phyloP scores from a whole-genome alignment of 1,284 basidiomycete species.

The Takashimella koratensis region DNA sequence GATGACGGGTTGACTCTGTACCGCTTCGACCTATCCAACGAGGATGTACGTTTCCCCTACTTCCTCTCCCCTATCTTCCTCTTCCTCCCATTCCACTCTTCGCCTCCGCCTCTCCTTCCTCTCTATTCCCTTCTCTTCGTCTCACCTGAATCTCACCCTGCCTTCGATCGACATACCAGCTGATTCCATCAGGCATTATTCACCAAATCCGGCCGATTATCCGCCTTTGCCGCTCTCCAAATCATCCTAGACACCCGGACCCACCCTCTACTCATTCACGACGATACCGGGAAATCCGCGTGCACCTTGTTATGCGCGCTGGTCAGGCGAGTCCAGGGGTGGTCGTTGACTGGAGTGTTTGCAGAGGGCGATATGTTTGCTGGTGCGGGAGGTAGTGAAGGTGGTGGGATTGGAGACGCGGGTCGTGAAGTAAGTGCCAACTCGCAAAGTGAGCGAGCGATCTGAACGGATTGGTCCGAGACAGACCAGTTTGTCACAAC shows the following conservation, averaged over 20 bases:
- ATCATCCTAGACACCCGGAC: slow-evolving; percentile 39
- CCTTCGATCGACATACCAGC: too few relatives aligned
- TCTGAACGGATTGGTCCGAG: too few relatives aligned
- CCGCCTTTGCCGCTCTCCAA: slow-evolving; percentile 18
- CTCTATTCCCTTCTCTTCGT: slow-evolving; percentile 1
- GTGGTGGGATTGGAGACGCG: slow-evolving; percentile 40
- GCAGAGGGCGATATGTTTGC: slow-evolving; percentile 47
- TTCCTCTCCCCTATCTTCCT: neutral
- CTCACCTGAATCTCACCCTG: neutral
- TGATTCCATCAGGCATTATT: slow-evolving; percentile 23
- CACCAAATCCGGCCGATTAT: slow-evolving; percentile 13
- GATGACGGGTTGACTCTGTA: slow-evolving; percentile 25
- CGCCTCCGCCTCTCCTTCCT: slow-evolving; percentile 8
- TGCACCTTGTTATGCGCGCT: slow-evolving; percentile 37
- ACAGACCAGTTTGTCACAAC: too few relatives aligned
- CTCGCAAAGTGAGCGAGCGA: too few relatives aligned
- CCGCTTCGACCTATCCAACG: slow-evolving; percentile 35
- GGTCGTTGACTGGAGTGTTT: slow-evolving; percentile 42
- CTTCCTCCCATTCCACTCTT: neutral
- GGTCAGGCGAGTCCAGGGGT: slow-evolving; percentile 38
- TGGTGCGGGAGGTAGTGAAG: slow-evolving; percentile 45
- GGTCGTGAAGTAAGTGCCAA: slow-evolving; percentile 36
- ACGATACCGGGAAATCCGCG: slow-evolving; percentile 45
- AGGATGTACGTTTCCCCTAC: slow-evolving; percentile 14
- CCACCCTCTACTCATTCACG: slow-evolving; percentile 43